These are phyloP conservation scores for Diddensiella santjacobensis DNA, from an alignment of 805 yeast genomes.

Conservation along the genomic window DNA sequence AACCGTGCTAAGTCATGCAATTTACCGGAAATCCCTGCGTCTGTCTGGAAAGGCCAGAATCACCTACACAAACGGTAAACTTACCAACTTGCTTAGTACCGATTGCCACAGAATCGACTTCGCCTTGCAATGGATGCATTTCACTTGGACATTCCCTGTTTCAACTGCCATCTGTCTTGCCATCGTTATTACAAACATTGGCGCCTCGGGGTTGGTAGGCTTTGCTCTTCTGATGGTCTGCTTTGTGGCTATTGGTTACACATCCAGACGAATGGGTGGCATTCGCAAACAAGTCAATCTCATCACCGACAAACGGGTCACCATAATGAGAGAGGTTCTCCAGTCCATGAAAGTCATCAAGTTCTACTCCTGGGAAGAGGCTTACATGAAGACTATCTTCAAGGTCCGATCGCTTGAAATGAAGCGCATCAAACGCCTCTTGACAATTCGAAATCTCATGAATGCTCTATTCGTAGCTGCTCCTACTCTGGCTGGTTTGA, in stretches of 20 bases:
- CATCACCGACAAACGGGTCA: constrained; percentile 73
- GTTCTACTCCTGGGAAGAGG: constrained; percentile 87
- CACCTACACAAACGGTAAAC: constrained; percentile 60
- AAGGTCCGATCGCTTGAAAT: constrained; percentile 61
- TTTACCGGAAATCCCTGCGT: constrained; percentile 63
- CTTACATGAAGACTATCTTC: constrained; percentile 58
- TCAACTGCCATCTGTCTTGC: constrained; percentile 61
- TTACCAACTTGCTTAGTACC: constrained; percentile 76
- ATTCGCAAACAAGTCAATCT: constrained; percentile 56
- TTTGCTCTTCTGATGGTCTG: constrained; percentile 45
- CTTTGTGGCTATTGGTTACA: constrained; percentile 39
- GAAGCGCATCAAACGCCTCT: constrained; percentile 56
- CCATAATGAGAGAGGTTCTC: constrained; percentile 71
- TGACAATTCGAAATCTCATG: constrained; percentile 57
- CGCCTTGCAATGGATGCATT: constrained; percentile 66
- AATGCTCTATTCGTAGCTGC: constrained; percentile 64
- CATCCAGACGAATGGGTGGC: constrained; percentile 50
- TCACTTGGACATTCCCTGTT: constrained; percentile 59
- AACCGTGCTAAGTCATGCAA: constrained; percentile 65
- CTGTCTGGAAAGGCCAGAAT: constrained; percentile 56
- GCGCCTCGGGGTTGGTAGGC: constrained; percentile 71
- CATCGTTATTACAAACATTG: constrained; percentile 62
- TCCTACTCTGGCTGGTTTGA: constrained; percentile 69
- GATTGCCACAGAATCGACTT: constrained; percentile 79
- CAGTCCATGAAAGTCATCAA: constrained; percentile 78